A percentile compares a stretch with the other conserved stretches of the same genome.
phyloP scores from a whole-genome alignment of 768 basidiomycete genomes.

The Phlebiopsis flavidoalba region DNA sequence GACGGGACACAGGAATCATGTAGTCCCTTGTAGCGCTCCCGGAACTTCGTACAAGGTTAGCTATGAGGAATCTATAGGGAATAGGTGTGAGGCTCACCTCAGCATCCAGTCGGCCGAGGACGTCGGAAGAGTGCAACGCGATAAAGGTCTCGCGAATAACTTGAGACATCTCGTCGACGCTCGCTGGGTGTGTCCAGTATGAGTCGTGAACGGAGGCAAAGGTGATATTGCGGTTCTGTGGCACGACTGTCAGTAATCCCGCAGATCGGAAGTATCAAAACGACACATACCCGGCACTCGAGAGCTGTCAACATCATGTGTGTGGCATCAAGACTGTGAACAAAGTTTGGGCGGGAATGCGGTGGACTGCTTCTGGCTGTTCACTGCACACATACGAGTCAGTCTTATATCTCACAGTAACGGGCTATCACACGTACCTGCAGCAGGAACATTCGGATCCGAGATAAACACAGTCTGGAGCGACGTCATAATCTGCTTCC shows the following conservation, averaged over 20 bases:
- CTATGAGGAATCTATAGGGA: not conserved
- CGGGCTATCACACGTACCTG: conserved; percentile 36
- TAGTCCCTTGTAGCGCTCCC: conserved; percentile 72
- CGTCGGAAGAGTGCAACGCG: conserved; percentile 82
- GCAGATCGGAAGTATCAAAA: not conserved
- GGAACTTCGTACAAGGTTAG: conserved; percentile 44
- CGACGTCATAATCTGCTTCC: conserved; percentile 80
- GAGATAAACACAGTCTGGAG: conserved; percentile 87
- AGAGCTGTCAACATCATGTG: conserved; percentile 98
- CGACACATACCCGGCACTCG: conserved; percentile 65
- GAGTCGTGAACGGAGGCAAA: conserved; percentile 99
- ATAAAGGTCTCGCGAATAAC: conserved; percentile 94
- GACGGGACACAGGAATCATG: conserved; percentile 52
- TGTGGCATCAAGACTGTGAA: conserved; percentile 95
- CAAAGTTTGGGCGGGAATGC: conserved; percentile 99
- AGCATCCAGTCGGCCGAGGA: conserved; percentile 61
- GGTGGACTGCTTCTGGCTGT: conserved; percentile 81
- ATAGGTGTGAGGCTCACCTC: conserved; percentile 75
- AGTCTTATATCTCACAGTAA: not conserved
- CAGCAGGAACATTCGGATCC: conserved; percentile 72
- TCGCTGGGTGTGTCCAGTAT: conserved; percentile 94
- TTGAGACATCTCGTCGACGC: conserved; percentile 83
- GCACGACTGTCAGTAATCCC: conserved; percentile 5
- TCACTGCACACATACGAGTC: conserved; percentile 40
- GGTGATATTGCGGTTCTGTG: conserved; percentile 63